phyloP scores from a whole-genome alignment of 2,329 filamentous ascomycete species.

The Mycosphaerella sp. region DNA sequence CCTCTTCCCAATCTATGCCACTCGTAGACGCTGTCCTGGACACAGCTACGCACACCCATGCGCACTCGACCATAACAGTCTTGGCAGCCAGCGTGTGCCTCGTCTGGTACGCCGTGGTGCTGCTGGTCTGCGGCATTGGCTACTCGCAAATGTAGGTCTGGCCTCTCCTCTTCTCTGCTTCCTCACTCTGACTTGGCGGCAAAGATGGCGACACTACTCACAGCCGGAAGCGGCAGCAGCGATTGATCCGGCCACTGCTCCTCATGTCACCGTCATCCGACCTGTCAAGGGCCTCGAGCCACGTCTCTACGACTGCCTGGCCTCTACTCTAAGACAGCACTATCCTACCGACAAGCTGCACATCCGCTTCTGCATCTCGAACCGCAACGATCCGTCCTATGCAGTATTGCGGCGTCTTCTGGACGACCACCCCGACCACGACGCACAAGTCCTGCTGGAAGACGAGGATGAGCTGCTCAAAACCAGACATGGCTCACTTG shows the following conservation, averaged over 20 bases:
- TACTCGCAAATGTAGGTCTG: slow-evolving; percentile 52
- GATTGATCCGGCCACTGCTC: slow-evolving; percentile 45
- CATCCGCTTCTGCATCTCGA: slow-evolving; percentile 75
- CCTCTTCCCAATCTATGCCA: slow-evolving; percentile 24
- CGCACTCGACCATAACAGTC: slow-evolving; percentile 22
- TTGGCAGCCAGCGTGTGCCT: slow-evolving; percentile 27
- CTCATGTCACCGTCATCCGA: slow-evolving; percentile 83
- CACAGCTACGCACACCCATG: slow-evolving; percentile 18
- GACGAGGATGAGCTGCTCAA: slow-evolving; percentile 69
- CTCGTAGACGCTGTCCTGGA: slow-evolving; percentile 20
- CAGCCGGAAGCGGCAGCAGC: slow-evolving; percentile 30
- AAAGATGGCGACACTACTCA: slow-evolving; percentile 52
- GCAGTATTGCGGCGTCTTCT: slow-evolving; percentile 66
- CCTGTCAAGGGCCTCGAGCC: slow-evolving; percentile 91
- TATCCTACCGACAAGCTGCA: slow-evolving; percentile 73
- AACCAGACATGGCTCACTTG: slow-evolving; percentile 52
- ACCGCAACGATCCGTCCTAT: slow-evolving; percentile 67
- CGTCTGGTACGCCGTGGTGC: slow-evolving; percentile 43
- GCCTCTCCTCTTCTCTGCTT: not conserved
- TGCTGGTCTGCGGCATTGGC: slow-evolving; percentile 53
- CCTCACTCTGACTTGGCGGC: not conserved
- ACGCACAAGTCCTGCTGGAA: slow-evolving; percentile 72
- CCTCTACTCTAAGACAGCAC: slow-evolving; percentile 72
- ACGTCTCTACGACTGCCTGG: slow-evolving; percentile 84
- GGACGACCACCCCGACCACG: slow-evolving; percentile 63